Conservation (phyloP, 169 alveolate genomes). For the Plasmodium knowlesi region DNA sequence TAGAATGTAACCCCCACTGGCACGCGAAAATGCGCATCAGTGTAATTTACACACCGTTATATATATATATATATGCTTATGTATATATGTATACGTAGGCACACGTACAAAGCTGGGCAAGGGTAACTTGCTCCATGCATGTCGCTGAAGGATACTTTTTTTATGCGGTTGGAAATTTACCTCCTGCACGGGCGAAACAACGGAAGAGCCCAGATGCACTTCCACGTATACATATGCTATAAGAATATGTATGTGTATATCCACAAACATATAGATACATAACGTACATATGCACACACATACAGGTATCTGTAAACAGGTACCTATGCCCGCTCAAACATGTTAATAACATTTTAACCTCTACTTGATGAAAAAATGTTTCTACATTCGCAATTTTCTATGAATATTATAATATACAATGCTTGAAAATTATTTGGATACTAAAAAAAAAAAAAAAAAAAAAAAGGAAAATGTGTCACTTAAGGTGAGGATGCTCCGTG, state of each 20-base stretch:
- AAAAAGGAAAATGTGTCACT: not conserved
- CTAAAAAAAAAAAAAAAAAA: conserved; percentile 17
- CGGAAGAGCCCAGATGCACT: not conserved
- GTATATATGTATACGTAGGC: not conserved
- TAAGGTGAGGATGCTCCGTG: not conserved
- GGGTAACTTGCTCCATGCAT: not conserved
- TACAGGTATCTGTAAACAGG: not conserved
- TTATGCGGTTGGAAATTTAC: not conserved
- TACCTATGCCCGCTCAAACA: conserved; percentile 37
- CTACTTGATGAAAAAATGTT: conserved; percentile 9
- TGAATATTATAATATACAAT: conserved; percentile 24
- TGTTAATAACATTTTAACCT: conserved; percentile 23
- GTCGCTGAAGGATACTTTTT: not conserved
- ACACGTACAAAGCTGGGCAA: not conserved
- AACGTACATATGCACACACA: not conserved
- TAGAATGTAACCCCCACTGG: not conserved
- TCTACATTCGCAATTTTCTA: conserved; percentile 11
- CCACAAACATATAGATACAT: not conserved
- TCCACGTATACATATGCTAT: not conserved
- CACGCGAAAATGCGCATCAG: not conserved
- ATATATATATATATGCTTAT: not conserved
- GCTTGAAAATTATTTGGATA: not conserved
- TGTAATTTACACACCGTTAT: not conserved
- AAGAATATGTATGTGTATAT: not conserved
- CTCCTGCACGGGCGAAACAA: not conserved